Percentiles rank a stretch among this genome's conserved stretches.
phyloP scores from a whole-genome alignment of 1,284 basidiomycete species.

The Fomitopsis pinicola region DNA sequence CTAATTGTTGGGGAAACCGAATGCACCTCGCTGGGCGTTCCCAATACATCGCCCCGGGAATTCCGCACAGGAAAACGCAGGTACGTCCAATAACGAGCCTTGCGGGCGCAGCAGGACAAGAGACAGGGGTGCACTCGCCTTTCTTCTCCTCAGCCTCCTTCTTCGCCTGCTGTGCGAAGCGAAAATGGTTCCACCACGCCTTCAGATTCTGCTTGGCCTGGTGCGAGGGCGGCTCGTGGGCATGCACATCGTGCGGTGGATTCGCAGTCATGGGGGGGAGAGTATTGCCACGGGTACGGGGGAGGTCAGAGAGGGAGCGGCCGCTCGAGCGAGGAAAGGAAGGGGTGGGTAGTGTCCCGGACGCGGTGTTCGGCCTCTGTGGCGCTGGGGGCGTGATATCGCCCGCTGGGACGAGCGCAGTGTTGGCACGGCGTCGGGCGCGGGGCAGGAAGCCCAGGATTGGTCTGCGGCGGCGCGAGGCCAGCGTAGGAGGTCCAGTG shows the following conservation, averaged over 20 bases:
- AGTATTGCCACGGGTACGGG: conserved; percentile 4
- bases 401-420: conserved; percentile 11
- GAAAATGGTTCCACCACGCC: conserved; percentile 83
- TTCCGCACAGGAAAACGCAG: neutral
- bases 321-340: conserved; percentile 1
- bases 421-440: conserved; percentile 21
- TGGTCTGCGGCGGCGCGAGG: conserved; percentile 19
- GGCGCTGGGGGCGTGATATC: conserved; percentile 2
- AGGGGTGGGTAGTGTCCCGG: neutral
- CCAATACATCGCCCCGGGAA: neutral
- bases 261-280: conserved; percentile 18
- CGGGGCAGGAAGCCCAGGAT: conserved; percentile 20
- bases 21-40: too few relatives aligned
- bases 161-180: conserved; percentile 54
- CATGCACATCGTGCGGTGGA: conserved; percentile 6
- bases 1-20: too few relatives aligned
- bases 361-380: neutral
- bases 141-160: conserved; percentile 41
- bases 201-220: conserved; percentile 64
- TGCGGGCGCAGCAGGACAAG: conserved; percentile 1
- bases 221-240: conserved; percentile 19
- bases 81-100: neutral
- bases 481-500: conserved; percentile 7
- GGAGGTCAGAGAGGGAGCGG: conserved; percentile 1
- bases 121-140: conserved; percentile 24